phyloP scores from a whole-genome alignment of 192 early-diverging fungal genomes.

The Coemansia sp. region DNA sequence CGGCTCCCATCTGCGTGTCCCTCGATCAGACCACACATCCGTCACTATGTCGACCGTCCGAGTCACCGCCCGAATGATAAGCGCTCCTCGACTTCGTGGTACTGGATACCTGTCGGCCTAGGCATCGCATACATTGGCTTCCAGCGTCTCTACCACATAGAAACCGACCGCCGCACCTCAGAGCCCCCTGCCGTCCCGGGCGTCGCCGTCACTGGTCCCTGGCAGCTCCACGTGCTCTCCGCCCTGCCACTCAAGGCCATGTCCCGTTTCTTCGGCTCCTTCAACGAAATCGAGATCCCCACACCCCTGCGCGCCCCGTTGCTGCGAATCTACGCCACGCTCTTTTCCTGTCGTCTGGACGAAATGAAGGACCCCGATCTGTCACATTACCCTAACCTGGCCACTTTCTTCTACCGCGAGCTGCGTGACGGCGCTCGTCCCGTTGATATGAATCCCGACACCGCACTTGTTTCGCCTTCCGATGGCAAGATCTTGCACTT shows the following conservation, averaged over 20 bases:
- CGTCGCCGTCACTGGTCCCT: constrained; percentile 70
- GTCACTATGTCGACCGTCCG: constrained; percentile 17
- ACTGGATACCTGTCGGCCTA: constrained; percentile 70
- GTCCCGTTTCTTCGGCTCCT: constrained; percentile 87
- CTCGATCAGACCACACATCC: neutral
- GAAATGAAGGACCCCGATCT: constrained; percentile 90
- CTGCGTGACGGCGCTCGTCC: constrained; percentile 76
- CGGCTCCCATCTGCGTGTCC: neutral
- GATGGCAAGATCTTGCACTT: constrained; percentile 91
- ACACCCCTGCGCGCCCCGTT: constrained; percentile 66
- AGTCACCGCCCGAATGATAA: neutral
- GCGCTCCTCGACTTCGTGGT: constrained; percentile 54
- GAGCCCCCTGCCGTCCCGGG: constrained; percentile 4
- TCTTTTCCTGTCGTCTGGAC: constrained; percentile 89
- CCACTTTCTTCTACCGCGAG: constrained; percentile 91
- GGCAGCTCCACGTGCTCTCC: constrained; percentile 87
- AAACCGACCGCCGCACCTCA: constrained; percentile 8
- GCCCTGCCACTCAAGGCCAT: constrained; percentile 84
- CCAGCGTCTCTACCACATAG: constrained; percentile 62
- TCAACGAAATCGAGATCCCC: constrained; percentile 86
- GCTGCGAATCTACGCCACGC: constrained; percentile 74
- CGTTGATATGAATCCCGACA: constrained; percentile 49
- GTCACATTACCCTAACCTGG: constrained; percentile 76
- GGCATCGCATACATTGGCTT: constrained; percentile 71
- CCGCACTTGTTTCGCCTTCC: constrained; percentile 74